These are phyloP conservation scores for Lactarius quietus DNA, from an alignment of 768 basidiomycete species.

Conservation along the genomic window DNA sequence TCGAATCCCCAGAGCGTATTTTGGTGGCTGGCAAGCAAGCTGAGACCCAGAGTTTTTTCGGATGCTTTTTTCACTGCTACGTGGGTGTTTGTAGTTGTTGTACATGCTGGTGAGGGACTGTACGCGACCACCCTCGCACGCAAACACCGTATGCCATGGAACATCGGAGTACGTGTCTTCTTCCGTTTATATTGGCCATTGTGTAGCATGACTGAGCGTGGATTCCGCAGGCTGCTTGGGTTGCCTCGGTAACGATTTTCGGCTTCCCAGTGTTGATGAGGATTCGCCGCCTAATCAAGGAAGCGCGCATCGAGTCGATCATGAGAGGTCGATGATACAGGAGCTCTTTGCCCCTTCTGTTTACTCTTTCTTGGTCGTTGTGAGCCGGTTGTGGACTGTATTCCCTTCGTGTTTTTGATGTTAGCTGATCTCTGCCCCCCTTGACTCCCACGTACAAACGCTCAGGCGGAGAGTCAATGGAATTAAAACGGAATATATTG, in stretches of 20 bases:
- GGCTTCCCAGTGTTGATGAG: constrained; percentile 56
- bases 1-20: constrained; percentile 22
- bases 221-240: constrained; percentile 46
- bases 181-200: constrained; percentile 1
- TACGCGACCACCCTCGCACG: constrained; percentile 48
- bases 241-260: constrained; percentile 45
- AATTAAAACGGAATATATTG: background rate
- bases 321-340: constrained; percentile 58
- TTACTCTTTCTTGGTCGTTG: background rate
- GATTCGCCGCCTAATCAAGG: constrained; percentile 57
- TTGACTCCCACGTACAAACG: background rate
- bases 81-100: constrained; percentile 34
- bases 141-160: constrained; percentile 48
- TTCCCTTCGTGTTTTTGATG: background rate
- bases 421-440: background rate
- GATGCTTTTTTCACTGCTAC: constrained; percentile 30
- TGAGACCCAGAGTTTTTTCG: constrained; percentile 34
- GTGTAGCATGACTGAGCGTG: background rate
- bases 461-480: background rate
- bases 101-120: constrained; percentile 46
- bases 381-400: background rate
- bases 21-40: constrained; percentile 34
- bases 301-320: constrained; percentile 71
- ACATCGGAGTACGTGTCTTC: constrained; percentile 38
- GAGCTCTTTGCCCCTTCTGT: background rate